phyloP scores from a whole-genome alignment of 1,284 basidiomycete genomes.

The Apiotrichum akiyoshidainum region DNA sequence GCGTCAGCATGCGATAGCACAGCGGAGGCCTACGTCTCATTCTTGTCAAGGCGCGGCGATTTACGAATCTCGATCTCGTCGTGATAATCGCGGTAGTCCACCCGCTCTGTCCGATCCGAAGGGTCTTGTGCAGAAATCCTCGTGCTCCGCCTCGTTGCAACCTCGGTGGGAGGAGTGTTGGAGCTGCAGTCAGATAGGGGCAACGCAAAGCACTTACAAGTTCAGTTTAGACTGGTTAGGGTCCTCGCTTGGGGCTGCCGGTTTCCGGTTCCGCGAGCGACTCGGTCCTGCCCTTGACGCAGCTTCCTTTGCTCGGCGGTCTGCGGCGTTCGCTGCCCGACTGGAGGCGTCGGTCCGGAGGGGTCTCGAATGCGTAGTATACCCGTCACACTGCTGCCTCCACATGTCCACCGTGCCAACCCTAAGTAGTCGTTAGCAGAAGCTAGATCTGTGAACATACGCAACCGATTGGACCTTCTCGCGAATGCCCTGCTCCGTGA shows the following conservation, averaged over 20 bases:
- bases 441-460: too few relatives aligned
- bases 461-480: too few relatives aligned
- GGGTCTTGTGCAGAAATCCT: background rate
- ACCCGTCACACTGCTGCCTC: too few relatives aligned
- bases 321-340: too few relatives aligned
- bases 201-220: background rate
- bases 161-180: background rate
- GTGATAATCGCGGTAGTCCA: too few relatives aligned
- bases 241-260: background rate
- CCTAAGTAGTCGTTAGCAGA: too few relatives aligned
- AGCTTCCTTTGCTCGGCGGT: background rate
- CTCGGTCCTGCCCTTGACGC: background rate
- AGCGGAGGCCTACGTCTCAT: slow-evolving; percentile 26
- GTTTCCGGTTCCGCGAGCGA: background rate
- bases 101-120: too few relatives aligned
- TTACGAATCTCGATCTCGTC: background rate
- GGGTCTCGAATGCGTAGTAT: too few relatives aligned
- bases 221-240: background rate
- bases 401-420: too few relatives aligned
- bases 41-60: slow-evolving; percentile 19
- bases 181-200: background rate
- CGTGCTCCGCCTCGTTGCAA: background rate
- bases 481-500: too few relatives aligned
- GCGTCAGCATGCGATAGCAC: background rate
- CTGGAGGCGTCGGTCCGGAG: too few relatives aligned